Evolutionary conservation across 306 rosid genomes (phyloP), one percentile per base, ranked within the genome.

Genomic region (Dryas alaskensis): DNA sequence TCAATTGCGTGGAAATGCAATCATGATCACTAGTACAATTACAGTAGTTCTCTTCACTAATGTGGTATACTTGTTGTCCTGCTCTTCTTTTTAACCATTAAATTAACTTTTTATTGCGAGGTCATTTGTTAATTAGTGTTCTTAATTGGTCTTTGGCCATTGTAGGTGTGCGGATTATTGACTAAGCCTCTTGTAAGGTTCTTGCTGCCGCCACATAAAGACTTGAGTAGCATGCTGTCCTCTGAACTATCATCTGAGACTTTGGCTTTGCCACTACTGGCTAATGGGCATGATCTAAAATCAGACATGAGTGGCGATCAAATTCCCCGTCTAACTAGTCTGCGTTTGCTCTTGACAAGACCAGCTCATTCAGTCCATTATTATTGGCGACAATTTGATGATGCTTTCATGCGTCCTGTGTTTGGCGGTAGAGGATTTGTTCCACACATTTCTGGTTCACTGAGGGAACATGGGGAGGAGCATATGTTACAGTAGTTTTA

Each of bases 161-260:
- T 76, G 65, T 80, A 89, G 92, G 89, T 89, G 52, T 86, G 88
- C 54, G 92, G 96, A 80, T 78, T 87, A 72, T 48, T 89, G 81
- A 89, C 87, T 0, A 85, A 87, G 81, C 87, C 90, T 67, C 80
- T 89, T 1, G 74, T 84, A 64, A 74, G 81, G 79, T 67, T 63
- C 58, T 75, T 89, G 87, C 65, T 81, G 42, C 82, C 85, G 27
- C 81, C 59, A 40, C 81, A 55, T 9, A 73, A 7, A 55, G 80
- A 64, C 16, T 25, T 67, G 1, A 48, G 72, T 13, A 45, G 44
- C 53, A 6, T 6, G 13, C 62, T 59, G 31, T 6, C 67, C 49
- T 40, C 81, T 5, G 83, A 77, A 9, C 42, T 63, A 2, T 19
- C 67, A 22, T 61, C 83, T 3, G 57, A 5, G 2, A 67, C 81